A percentile compares a stretch with the other conserved stretches of the same genome.
These are phyloP conservation scores for Hortiboletus campestris DNA, from an alignment of 768 basidiomycete species.

Conservation along the genomic window DNA sequence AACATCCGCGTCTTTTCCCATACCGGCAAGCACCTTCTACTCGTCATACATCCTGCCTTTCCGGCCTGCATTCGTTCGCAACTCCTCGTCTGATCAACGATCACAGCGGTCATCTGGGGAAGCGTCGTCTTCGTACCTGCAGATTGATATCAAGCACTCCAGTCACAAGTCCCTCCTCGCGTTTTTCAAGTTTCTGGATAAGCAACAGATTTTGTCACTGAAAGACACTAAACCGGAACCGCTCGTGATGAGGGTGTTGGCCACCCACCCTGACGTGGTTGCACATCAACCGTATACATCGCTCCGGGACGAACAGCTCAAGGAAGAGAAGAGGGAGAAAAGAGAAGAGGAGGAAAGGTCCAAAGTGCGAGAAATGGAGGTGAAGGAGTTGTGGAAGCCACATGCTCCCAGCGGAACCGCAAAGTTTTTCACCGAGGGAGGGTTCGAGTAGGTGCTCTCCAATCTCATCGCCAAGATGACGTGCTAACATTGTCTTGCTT, in stretches of 20 bases:
- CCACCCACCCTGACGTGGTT: conserved; percentile 53
- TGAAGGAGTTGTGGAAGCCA: conserved; percentile 79
- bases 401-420: conserved; percentile 45
- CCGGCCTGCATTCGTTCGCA: conserved; percentile 59
- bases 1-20: conserved; percentile 62
- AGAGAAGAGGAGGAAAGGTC: conserved; percentile 49
- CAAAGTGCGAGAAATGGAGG: conserved; percentile 49
- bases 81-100: conserved; percentile 9
- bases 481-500: neutral
- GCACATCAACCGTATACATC: conserved; percentile 55
- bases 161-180: conserved; percentile 76
- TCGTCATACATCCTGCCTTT: conserved; percentile 73
- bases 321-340: conserved; percentile 57
- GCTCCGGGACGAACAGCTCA: conserved; percentile 62
- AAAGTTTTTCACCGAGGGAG: conserved; percentile 61
- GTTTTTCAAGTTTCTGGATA: conserved; percentile 78
- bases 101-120: conserved; percentile 12
- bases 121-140: conserved; percentile 36
- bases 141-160: conserved; percentile 74
- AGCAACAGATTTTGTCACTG: conserved; percentile 65
- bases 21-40: conserved; percentile 75
- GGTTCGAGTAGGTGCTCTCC: conserved; percentile 51
- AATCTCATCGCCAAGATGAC: neutral
- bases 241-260: conserved; percentile 52
- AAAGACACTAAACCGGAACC: conserved; percentile 62